phyloP scores from a whole-genome alignment of 2,329 filamentous ascomycete species.

The Xylaria digitata region DNA sequence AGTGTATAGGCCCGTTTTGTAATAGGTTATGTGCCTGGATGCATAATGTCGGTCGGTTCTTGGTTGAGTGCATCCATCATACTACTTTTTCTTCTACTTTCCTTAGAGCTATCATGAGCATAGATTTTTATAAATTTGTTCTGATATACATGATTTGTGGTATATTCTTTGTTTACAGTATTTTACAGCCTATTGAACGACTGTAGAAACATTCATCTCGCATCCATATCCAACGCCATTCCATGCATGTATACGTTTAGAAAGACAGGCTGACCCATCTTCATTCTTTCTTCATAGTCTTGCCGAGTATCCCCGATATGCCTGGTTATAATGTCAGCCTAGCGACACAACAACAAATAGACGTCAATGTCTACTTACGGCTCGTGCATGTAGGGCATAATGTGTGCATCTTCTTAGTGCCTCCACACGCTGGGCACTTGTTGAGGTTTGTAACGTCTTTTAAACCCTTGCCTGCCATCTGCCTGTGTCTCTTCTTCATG shows the following conservation, averaged over 20 bases:
- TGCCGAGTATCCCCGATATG: conserved; percentile 42
- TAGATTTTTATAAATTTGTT: conserved; percentile 4
- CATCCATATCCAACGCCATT: conserved; percentile 36
- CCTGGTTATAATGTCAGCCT: conserved; percentile 34
- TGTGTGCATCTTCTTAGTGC: conserved; percentile 87
- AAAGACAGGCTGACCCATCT: conserved; percentile 6
- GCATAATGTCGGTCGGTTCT: neutral
- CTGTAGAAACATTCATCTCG: conserved; percentile 17
- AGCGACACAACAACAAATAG: neutral
- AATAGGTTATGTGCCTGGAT: too few species aligned
- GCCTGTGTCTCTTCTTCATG: conserved; percentile 91
- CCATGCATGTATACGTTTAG: conserved; percentile 32
- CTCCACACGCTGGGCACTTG: conserved; percentile 89
- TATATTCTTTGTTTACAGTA: conserved; percentile 33
- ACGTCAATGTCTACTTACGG: conserved; percentile 65
- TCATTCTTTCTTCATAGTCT: conserved; percentile 41
- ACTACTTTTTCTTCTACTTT: neutral
- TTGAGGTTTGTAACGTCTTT: conserved; percentile 90
- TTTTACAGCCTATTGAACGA: conserved; percentile 30
- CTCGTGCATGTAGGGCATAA: conserved; percentile 88
- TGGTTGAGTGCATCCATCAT: neutral
- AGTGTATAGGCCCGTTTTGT: neutral
- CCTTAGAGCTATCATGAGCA: neutral
- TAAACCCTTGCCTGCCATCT: conserved; percentile 94
- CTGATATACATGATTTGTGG: conserved; percentile 6